Evolutionary conservation across 2,329 filamentous ascomycete species (phyloP).

Genomic region (Lachnellula suecica): DNA sequence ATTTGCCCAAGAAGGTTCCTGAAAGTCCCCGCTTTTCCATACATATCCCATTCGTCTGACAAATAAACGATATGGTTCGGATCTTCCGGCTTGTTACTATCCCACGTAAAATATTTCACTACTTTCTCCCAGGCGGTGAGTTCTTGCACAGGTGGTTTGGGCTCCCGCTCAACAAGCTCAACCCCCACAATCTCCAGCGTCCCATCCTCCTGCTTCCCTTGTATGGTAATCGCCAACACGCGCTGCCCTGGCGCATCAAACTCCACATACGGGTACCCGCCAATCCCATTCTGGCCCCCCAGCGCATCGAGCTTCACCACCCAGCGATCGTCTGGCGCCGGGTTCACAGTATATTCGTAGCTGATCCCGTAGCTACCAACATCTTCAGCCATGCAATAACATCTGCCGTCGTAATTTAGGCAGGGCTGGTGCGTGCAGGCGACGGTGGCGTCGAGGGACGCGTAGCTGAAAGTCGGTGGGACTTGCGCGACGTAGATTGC

Average conservation of each 20-base stretch:
- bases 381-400: background rate
- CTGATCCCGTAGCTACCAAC: background rate
- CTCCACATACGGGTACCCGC: background rate
- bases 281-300: background rate
- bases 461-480: background rate
- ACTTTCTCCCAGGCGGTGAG: background rate
- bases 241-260: background rate
- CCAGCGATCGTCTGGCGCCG: background rate
- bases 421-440: background rate
- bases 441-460: background rate
- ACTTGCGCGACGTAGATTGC: background rate
- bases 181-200: background rate
- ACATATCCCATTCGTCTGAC: background rate
- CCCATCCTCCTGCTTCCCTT: background rate
- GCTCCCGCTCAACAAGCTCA: background rate
- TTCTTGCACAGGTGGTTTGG: background rate
- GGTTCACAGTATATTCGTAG: background rate
- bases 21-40: background rate
- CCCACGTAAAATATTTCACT: background rate
- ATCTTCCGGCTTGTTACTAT: background rate
- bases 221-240: background rate
- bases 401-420: background rate
- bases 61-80: background rate
- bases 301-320: background rate
- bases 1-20: background rate